A percentile compares a stretch with the other conserved stretches of the same genome.
phyloP scores from a whole-genome alignment of 345 rosid species.

The Jatropha curcas region DNA sequence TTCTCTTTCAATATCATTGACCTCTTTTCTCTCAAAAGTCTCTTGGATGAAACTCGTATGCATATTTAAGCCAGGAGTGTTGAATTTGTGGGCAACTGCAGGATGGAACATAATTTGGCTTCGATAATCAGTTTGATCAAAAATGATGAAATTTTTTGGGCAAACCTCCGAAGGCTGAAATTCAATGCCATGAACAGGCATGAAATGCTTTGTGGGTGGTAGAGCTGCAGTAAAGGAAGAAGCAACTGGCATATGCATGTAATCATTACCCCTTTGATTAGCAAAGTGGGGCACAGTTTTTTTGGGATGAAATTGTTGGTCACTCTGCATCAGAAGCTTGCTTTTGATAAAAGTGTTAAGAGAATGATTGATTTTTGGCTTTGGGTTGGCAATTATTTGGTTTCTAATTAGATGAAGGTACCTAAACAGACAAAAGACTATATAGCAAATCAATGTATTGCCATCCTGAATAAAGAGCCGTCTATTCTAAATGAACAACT shows the following conservation, averaged over 20 bases:
- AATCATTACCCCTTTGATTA: constrained; percentile 45
- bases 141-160: constrained; percentile 37
- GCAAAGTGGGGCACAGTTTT: constrained; percentile 39
- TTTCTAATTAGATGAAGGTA: constrained; percentile 27
- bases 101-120: constrained; percentile 85
- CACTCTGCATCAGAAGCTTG: constrained; percentile 52
- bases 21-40: constrained; percentile 38
- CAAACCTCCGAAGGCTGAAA: constrained; percentile 62
- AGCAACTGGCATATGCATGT: constrained; percentile 44
- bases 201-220: constrained; percentile 51
- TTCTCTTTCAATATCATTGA: constrained; percentile 41
- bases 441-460: constrained; percentile 35
- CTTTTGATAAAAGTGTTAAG: constrained; percentile 20
- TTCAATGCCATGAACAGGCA: constrained; percentile 59
- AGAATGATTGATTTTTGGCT: constrained; percentile 27
- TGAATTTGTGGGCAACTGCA: constrained; percentile 55
- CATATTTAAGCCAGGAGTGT: constrained; percentile 43
- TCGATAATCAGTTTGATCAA: constrained; percentile 64
- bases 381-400: constrained; percentile 29
- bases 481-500: constrained; percentile 31
- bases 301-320: constrained; percentile 31
- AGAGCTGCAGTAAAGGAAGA: constrained; percentile 50
- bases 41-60: constrained; percentile 40
- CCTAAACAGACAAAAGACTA: constrained; percentile 31
- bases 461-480: constrained; percentile 40